Base-by-base conservation (phyloP, 495 filamentous ascomycete genomes). In the Trichoderma virens region DNA sequence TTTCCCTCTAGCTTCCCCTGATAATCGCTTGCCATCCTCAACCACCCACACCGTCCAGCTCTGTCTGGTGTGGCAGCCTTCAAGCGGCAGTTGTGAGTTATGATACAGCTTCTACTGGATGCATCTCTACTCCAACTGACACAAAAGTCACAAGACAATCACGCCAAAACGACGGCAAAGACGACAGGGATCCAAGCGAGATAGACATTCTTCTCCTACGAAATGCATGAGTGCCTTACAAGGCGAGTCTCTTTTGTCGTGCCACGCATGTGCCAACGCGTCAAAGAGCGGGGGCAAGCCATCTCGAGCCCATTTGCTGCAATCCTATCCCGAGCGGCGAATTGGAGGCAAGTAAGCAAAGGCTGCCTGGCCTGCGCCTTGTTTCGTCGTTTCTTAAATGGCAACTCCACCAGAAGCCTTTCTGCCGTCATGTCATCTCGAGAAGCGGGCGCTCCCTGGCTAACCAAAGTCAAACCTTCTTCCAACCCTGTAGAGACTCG, bases 391-490 rank as follows among this genome's bases (percentile, higher is more conserved):
- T 27, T 56, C 51, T 27, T 27, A 56, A 14, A 5, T 20, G n/a
- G 18, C 18, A 7, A 23, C 18, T 47, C n/a, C 43, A 20, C 18
- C 43, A 6, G 51, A 56, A 5, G 41, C 5, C 43, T 23, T 47
- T 18, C 41, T 47, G 16, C 20, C 23, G 16, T n/a, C n/a, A n/a
- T n/a, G 7, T 51, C 13, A 18, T 51, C 45, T 51, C 9, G 45
- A 27, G 45, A 25, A 20, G n/a, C n/a, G 20, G n/a, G 18, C 45
- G n/a, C 45, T 51, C 45, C 20, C 7, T 51, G 18, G 18, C n/a
- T 70, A 65, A 32, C 64, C 66, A 16, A 59, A 5, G 18, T 8
- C 35, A 47, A 23, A 14, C 27, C 28, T 47, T 35, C 65, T 39
- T 62, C 18, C 38, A 18, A 11, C 14, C 5, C 18, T 41, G 38